Percentiles rank a stretch among this genome's conserved stretches.
phyloP scores from a whole-genome alignment of 768 basidiomycete species.

The Leucogyrophana mollusca region DNA sequence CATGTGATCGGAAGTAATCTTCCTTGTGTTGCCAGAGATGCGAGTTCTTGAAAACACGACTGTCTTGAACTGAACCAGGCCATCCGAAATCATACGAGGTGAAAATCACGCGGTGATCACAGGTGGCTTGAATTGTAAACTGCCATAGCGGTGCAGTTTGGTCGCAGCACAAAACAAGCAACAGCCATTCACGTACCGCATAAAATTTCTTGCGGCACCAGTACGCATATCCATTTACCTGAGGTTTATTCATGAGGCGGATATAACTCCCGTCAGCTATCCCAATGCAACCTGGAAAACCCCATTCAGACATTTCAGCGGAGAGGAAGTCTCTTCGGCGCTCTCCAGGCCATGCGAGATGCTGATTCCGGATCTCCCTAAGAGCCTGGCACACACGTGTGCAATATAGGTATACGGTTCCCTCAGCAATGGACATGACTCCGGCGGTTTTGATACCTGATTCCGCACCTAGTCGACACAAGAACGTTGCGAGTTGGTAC shows the following conservation, averaged over 20 bases:
- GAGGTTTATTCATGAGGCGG: conserved; percentile 12
- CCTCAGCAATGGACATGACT: no score
- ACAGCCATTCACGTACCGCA: conserved; percentile 9
- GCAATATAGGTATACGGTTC: conserved; percentile 19
- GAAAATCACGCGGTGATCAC: conserved; percentile 15
- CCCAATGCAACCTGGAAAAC: conserved; percentile 21
- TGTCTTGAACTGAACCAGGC: conserved; percentile 20
- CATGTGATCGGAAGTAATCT: conserved; percentile 9
- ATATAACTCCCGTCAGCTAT: conserved; percentile 20
- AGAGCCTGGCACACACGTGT: conserved; percentile 15
- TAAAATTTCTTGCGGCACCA: conserved; percentile 18
- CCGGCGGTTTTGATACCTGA: no score
- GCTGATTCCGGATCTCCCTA: conserved; percentile 8
- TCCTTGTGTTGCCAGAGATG: conserved; percentile 12
- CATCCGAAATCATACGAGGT: conserved; percentile 19
- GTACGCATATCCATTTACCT: conserved; percentile 10
- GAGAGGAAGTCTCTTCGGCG: conserved; percentile 5
- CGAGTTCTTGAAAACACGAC: conserved; percentile 16
- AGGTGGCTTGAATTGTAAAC: conserved; percentile 18
- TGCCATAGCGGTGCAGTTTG: no score
- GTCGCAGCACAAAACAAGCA: no score
- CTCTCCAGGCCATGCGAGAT: conserved; percentile 15
- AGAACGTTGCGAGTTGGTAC: conserved; percentile 21
- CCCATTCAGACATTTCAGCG: conserved; percentile 13
- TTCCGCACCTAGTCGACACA: conserved; percentile 17